A percentile compares a stretch with the other conserved stretches of the same genome.
These are phyloP conservation scores for Oryza meyeriana DNA, from an alignment of 176 grass and related monocot genomes.

Conservation along the genomic window DNA sequence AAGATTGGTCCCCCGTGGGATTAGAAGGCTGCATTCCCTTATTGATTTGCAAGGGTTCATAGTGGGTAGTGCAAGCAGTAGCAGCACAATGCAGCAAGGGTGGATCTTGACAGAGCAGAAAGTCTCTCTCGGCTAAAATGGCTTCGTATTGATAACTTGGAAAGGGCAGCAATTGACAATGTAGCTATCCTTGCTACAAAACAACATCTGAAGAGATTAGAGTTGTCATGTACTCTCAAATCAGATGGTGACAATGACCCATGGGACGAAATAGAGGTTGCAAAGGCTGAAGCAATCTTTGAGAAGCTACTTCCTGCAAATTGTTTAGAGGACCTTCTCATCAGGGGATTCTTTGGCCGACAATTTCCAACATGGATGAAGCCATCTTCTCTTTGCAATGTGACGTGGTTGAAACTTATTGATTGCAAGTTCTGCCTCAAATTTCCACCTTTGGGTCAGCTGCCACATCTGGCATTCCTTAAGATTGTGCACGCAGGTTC, in stretches of 20 bases:
- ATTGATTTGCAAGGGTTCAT: neutral
- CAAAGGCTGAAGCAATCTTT: neutral
- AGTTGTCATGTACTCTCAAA: neutral
- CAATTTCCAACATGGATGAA: neutral
- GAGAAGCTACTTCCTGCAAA: neutral
- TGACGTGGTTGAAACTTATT: neutral
- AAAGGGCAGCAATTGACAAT: neutral
- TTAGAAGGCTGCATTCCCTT: neutral
- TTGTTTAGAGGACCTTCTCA: neutral
- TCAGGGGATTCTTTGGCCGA: neutral
- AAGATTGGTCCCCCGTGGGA: neutral
- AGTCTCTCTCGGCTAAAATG: neutral
- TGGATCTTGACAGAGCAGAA: neutral
- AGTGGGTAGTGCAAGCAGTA: neutral
- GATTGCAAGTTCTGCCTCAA: neutral
- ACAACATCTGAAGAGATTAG: neutral
- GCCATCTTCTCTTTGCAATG: neutral
- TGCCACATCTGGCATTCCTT: neutral
- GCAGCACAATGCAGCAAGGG: neutral
- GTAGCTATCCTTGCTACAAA: neutral
- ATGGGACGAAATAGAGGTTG: neutral
- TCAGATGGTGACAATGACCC: neutral
- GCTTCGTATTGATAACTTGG: neutral
- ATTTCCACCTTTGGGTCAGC: neutral
- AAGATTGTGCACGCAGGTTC: neutral